Conservation (phyloP, 495 filamentous ascomycete species). For the Lasiosphaeria miniovina region DNA sequence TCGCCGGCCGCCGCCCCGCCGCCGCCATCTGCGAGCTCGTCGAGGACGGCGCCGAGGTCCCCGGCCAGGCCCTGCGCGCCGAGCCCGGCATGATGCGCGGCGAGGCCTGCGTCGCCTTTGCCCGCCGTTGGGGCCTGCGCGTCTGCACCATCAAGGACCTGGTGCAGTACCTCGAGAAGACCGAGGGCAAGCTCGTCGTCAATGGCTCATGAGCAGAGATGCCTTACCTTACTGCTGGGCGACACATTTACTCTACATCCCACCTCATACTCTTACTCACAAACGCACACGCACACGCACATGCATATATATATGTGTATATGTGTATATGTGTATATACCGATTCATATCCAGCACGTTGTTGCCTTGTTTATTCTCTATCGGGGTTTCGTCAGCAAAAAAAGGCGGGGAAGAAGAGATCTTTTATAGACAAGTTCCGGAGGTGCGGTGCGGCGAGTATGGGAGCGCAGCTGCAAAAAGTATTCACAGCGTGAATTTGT, state of each 20-base stretch:
- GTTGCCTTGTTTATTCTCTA: too few species aligned
- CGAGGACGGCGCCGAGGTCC: constrained; percentile 67
- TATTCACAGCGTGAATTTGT: too few species aligned
- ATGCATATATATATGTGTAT: too few species aligned
- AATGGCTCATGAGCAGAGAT: constrained; percentile 38
- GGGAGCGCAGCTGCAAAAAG: too few species aligned
- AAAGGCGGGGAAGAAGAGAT: too few species aligned
- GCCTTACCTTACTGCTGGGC: neutral
- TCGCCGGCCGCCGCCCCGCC: constrained; percentile 70
- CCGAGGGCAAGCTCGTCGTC: constrained; percentile 47
- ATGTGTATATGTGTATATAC: too few species aligned
- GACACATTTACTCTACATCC: neutral
- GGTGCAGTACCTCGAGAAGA: constrained; percentile 72
- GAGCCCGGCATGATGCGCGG: constrained; percentile 87
- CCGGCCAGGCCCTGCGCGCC: constrained; percentile 51
- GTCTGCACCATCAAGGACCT: constrained; percentile 95
- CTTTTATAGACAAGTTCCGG: too few species aligned
- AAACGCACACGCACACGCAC: too few species aligned
- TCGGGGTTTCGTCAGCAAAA: too few species aligned
- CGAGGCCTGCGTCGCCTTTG: constrained; percentile 87
- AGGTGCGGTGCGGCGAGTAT: too few species aligned
- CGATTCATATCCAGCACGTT: too few species aligned
- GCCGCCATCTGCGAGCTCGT: constrained; percentile 87
- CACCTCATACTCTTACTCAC: too few species aligned
- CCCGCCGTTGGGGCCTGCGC: constrained; percentile 80